Conservation (phyloP, 192 early-diverging fungal species). For the Backusella sp. region DNA sequence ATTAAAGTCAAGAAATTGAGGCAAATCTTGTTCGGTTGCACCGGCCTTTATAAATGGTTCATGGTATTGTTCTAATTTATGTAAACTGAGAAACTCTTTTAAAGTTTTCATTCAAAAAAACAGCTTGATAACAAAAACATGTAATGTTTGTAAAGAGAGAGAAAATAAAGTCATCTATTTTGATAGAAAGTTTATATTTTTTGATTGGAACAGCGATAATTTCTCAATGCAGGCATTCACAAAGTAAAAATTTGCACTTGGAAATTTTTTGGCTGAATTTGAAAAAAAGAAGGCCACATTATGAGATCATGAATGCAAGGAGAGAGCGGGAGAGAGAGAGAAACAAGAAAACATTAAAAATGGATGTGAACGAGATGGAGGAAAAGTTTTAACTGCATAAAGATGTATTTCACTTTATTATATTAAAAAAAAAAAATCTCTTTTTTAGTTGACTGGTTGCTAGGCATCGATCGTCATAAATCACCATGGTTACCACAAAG, state of each 20-base stretch:
- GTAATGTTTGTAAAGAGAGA: conserved; percentile 1
- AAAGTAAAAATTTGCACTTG: background rate
- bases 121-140: background rate
- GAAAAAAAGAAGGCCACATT: background rate
- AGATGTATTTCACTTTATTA: too few relatives aligned
- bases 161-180: background rate
- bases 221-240: background rate
- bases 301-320: background rate
- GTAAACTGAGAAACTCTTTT: conserved; percentile 44
- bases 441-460: too few relatives aligned
- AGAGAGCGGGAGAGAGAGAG: background rate
- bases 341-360: background rate
- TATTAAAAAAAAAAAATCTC: too few relatives aligned
- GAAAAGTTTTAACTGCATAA: background rate
- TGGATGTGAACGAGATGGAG: background rate
- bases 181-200: background rate
- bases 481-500: too few relatives aligned
- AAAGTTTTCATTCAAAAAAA: conserved; percentile 36
- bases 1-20: conserved; percentile 47
- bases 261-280: background rate
- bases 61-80: conserved; percentile 52
- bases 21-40: conserved; percentile 46
- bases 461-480: too few relatives aligned
- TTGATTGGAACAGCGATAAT: background rate
- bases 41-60: conserved; percentile 45